Base-by-base conservation (phyloP, 225 moss, liverwort and hornwort species). In the Sphagnum contortum region DNA sequence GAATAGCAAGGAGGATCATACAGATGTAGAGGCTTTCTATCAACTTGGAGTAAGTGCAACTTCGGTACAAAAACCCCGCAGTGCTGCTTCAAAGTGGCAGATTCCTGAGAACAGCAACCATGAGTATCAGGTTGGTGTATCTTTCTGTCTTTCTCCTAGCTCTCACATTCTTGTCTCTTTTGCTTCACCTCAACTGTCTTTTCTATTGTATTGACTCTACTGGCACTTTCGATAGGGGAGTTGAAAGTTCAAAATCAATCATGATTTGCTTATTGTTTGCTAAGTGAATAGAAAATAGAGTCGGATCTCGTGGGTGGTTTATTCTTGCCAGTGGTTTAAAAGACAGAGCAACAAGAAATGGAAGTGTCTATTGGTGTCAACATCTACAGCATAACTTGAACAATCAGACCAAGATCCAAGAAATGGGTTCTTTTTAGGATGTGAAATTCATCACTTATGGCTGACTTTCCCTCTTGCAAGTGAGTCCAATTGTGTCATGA, bases 1-100 rank as follows among this genome's bases (percentile, higher is more conserved):
- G n/a, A n/a, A n/a, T n/a, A n/a, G n/a, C n/a, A n/a, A n/a, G n/a
- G n/a, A n/a, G n/a, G n/a, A n/a, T n/a, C n/a, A n/a, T n/a, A n/a
- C n/a, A n/a, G n/a, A n/a, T n/a, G n/a, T n/a, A n/a, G 82, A 70
- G 98, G 98, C 44, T 98, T 89, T 69, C 63, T 91, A 72, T 75
- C 98, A 50, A 89, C 98, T 74, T 93, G 93, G 90, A 93, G 91
- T 73, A 98, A 93, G 72, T 98, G 98, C 72, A 80, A 87, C 44
- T 91, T 74, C 47, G 75, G 86, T 49, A 93, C 89, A 45, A 64
- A 72, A 47, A 73, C 50, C n/a, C 98, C 93, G 2, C 67, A 86
- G 91, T 46, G 70, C 67, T 65, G 70, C 71, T 57, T 74, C 76
- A 54, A 86, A 82, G 57, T 98, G 98, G 98, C 80, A 89, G 73